Conservation (phyloP, 306 rosid genomes). For the Vigna nakashimae region DNA sequence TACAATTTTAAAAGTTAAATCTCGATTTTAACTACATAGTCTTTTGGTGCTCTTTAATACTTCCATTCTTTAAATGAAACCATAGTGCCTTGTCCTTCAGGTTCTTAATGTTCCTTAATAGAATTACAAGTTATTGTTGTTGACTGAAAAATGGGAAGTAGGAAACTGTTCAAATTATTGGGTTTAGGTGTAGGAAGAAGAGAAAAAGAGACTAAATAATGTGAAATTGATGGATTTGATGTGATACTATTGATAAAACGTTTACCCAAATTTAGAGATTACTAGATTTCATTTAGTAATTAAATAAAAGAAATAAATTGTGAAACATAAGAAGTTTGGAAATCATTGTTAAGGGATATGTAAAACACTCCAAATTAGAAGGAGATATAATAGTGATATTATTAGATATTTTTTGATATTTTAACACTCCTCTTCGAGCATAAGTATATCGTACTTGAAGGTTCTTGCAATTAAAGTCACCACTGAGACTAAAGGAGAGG, state of each 20-base stretch:
- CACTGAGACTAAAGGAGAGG: not conserved
- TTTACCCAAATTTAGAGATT: not conserved
- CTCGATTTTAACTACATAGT: no score
- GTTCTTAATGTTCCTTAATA: constrained; percentile 25
- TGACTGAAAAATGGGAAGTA: not conserved
- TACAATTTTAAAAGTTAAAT: no score
- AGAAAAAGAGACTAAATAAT: not conserved
- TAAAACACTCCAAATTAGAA: constrained; percentile 3
- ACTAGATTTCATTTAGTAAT: not conserved
- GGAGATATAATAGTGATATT: constrained; percentile 12
- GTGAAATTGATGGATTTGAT: constrained; percentile 9
- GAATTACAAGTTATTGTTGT: constrained; percentile 1
- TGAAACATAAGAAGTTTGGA: not conserved
- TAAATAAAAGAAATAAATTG: constrained; percentile 5
- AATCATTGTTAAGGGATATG: constrained; percentile 8
- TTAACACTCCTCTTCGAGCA: not conserved
- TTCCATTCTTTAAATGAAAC: not conserved
- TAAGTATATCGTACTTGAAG: not conserved
- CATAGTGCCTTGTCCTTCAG: constrained; percentile 1
- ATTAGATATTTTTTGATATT: not conserved
- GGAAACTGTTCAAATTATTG: not conserved
- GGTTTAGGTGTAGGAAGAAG: not conserved
- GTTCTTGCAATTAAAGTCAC: not conserved
- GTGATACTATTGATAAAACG: not conserved
- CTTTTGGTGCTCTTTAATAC: constrained; percentile 1